Conservation (phyloP, 169 alveolate species). For the Pseudocohnilembus persalinus region DNA sequence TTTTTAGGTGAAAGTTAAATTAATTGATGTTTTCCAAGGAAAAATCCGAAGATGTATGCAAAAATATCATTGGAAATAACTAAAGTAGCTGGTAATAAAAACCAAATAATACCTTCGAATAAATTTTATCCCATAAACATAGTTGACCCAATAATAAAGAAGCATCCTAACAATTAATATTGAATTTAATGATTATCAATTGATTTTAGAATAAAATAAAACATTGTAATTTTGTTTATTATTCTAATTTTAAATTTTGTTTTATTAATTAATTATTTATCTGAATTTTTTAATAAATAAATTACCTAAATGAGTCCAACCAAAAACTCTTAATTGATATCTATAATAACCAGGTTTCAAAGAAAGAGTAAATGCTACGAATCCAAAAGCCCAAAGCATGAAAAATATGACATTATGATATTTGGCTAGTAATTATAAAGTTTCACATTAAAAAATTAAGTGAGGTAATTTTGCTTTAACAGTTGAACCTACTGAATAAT, state of each 20-base stretch:
- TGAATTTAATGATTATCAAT: too few species aligned
- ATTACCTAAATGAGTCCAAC: slow-evolving; percentile 38
- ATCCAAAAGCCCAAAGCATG: slow-evolving; percentile 38
- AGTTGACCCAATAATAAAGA: slow-evolving; percentile 34
- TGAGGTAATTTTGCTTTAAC: slow-evolving; percentile 28
- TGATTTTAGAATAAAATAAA: not conserved
- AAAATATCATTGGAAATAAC: slow-evolving; percentile 94
- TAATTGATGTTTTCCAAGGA: slow-evolving; percentile 93
- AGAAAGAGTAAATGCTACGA: slow-evolving; percentile 30
- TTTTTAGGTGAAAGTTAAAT: slow-evolving; percentile 97
- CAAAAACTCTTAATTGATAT: slow-evolving; percentile 46
- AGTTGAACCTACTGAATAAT: slow-evolving; percentile 29
- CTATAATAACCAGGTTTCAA: slow-evolving; percentile 39
- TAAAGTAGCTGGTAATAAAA: slow-evolving; percentile 91
- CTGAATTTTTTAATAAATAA: slow-evolving; percentile 83
- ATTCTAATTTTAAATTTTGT: too few species aligned
- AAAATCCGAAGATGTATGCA: slow-evolving; percentile 96
- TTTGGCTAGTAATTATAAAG: slow-evolving; percentile 78
- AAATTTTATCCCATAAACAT: slow-evolving; percentile 25
- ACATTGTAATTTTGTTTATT: too few species aligned
- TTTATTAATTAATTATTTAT: slow-evolving; percentile 92
- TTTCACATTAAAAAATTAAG: slow-evolving; percentile 48
- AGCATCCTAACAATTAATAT: too few species aligned
- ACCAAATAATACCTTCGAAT: slow-evolving; percentile 88
- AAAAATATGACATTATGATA: slow-evolving; percentile 52